Base-by-base conservation (phyloP, 108 stramenopile genomes). In the Fistulifera pelliculosa region DNA sequence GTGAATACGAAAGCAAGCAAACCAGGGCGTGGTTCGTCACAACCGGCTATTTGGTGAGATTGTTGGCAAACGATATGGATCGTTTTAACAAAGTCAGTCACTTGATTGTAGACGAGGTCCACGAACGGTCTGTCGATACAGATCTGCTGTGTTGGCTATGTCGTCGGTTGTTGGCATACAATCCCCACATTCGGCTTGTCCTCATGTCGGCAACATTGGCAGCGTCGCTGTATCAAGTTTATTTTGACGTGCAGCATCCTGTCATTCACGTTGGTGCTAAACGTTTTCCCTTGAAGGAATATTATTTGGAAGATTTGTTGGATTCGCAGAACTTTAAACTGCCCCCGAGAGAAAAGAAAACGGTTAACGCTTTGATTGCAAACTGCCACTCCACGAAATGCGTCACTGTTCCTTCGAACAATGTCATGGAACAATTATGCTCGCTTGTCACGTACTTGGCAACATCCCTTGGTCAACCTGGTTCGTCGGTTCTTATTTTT, bases 401-500 rank as follows among this genome's bases (percentile, higher is more conserved):
- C 65, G 41, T 22, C 21, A 42, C 66, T 24, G 67, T 79, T 1
- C 90, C 90, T 19, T 44, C 68, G 2, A 26, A 35, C 1, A 12
- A 28, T 0, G 48, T 58, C 31, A 70, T 87, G 61, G 59, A 78
- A 24, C 66, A 77, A 14, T 45, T 81, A 24, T 65, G 63, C 17
- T 28, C 55, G 0, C 58, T 91, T 14, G 76, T 79, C 1, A 54
- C 71, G 16, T 60, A 66, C 23, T 54, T 84, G 7, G 69, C 81
- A 8, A 52, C 69, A 5, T 52, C 62, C 10, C 83, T 87, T 18
- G 89, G 81, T 19, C 23, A 57, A 10, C 66, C 78, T 43, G 85
- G 89, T 0, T 68, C 81, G 0, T 80, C 93, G 11, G 81, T 98
- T 19, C 71, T 99, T 11, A 93, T 99, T 28, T 99, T 99, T 66